Percentiles rank a stretch among this genome's conserved stretches.
Evolutionary conservation across 768 basidiomycete species (phyloP).

Genomic region (Pseudohyphozyma bogoriensis): DNA sequence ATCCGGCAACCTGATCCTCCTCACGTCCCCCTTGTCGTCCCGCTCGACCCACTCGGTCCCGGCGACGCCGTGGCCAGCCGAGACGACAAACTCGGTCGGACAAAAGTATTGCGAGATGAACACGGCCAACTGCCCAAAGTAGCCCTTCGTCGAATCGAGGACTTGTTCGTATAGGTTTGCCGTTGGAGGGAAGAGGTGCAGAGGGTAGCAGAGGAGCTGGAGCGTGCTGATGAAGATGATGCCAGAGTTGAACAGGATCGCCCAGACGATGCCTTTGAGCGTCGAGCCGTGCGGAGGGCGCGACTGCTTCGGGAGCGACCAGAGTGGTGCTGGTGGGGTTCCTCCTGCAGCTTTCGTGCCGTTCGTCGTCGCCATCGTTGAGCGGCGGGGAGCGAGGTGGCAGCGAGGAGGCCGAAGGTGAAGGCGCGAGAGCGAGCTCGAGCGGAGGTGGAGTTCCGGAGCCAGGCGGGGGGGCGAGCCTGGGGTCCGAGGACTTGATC

Average conservation of each 20-base stretch:
- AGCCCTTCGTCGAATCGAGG: neutral
- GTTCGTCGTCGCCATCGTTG: too few relatives aligned
- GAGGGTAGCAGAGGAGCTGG: conserved; percentile 5
- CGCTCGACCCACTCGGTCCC: conserved; percentile 50
- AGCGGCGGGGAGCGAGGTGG: too few relatives aligned
- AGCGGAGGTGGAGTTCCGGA: too few relatives aligned
- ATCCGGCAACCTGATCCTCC: conserved; percentile 58
- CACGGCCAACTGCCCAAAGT: conserved; percentile 39
- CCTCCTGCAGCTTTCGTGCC: too few relatives aligned
- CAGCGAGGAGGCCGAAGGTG: too few relatives aligned
- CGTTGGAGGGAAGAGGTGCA: neutral
- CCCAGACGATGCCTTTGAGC: neutral
- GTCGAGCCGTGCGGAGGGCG: neutral
- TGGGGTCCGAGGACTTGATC: too few relatives aligned
- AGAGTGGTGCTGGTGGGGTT: neutral
- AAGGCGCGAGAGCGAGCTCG: too few relatives aligned
- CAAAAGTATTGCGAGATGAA: conserved; percentile 72
- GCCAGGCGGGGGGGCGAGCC: too few relatives aligned
- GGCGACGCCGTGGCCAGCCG: conserved; percentile 44
- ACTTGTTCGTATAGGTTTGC: neutral
- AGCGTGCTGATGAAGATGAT: conserved; percentile 3
- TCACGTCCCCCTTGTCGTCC: conserved; percentile 49
- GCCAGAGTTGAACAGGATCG: conserved; percentile 5
- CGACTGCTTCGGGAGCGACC: neutral
- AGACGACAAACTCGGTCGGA: conserved; percentile 60